A percentile compares a stretch with the other conserved stretches of the same genome.
These are phyloP conservation scores for Enteropsectra breve DNA, from an alignment of 371 early-diverging fungal genomes.

Conservation along the genomic window DNA sequence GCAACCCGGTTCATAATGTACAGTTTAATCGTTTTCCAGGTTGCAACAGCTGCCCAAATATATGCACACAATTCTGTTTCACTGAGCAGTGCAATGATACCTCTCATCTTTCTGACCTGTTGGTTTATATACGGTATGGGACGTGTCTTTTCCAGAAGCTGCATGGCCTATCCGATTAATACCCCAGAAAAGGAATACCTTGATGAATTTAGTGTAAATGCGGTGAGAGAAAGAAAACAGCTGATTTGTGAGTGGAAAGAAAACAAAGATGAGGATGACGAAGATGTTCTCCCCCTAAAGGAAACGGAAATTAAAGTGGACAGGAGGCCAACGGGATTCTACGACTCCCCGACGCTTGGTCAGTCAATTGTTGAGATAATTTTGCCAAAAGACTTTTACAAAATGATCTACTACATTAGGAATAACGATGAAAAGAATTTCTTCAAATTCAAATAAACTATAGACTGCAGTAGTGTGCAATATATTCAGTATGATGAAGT, in stretches of 20 bases:
- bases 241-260: slow-evolving; percentile 49
- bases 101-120: slow-evolving; percentile 49
- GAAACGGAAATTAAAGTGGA: slow-evolving; percentile 26
- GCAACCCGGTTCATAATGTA: slow-evolving; percentile 45
- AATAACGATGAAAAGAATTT: slow-evolving; percentile 46
- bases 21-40: slow-evolving; percentile 55
- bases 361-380: slow-evolving; percentile 27
- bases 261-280: slow-evolving; percentile 27
- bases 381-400: slow-evolving; percentile 48
- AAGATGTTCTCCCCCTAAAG: slow-evolving; percentile 30
- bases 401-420: slow-evolving; percentile 26
- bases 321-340: slow-evolving; percentile 19
- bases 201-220: slow-evolving; percentile 44
- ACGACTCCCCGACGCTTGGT: slow-evolving; percentile 38
- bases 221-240: slow-evolving; percentile 25
- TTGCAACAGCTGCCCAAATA: slow-evolving; percentile 44
- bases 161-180: slow-evolving; percentile 46
- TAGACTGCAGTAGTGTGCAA: neutral
- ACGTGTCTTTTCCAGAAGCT: slow-evolving; percentile 45
- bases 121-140: slow-evolving; percentile 29
- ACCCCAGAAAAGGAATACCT: slow-evolving; percentile 48
- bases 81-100: slow-evolving; percentile 22
- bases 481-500: too few species aligned
- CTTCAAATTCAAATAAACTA: slow-evolving; percentile 30
- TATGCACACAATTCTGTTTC: slow-evolving; percentile 12